Evolutionary conservation across 148 eudicot genomes (phyloP), one percentile per base, ranked within the genome.

Genomic region (Beta vulgaris): DNA sequence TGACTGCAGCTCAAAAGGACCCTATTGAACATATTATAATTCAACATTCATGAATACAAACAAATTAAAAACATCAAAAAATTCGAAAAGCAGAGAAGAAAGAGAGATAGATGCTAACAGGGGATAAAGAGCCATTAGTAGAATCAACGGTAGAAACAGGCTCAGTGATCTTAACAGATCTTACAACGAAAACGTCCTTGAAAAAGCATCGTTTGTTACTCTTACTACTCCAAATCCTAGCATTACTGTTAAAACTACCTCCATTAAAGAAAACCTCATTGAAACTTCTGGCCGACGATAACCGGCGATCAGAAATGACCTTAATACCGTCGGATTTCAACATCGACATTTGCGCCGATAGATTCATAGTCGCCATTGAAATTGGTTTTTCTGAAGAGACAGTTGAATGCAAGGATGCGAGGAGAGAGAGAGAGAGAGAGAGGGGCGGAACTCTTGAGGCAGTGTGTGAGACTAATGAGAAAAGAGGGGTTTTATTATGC

Each of bases 1-100:
- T 43, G 85, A 63, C 80, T 84, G 88, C 82, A 78, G 78, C 75
- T 83, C 87, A 83, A 78, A 82, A 43, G 85, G 80, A 80, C 72
- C 81, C 85, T 85, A 39, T 61, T 46, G 34, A 32, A 64, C 2
- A 15, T 34, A 36, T n/a, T n/a, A n/a, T n/a, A n/a, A n/a, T n/a
- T n/a, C n/a, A n/a, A n/a, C n/a, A n/a, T n/a, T n/a, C n/a, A n/a
- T n/a, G n/a, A n/a, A n/a, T n/a, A n/a, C n/a, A n/a, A n/a, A n/a
- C n/a, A 3, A 14, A 67, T 31, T 3, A 32, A 65, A 25, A 16
- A 46, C 39, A 31, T 34, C n/a, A 54, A 55, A 7, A 51, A n/a
- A 26, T 25, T 16, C 3, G 1, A 7, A 13, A 67, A 21, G 40
- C 0, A 14, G 3, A 46, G 9, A 37, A 9, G 51, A 26, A 11